phyloP scores from a whole-genome alignment of 495 filamentous ascomycete species.

The Aspergillus panamensis region DNA sequence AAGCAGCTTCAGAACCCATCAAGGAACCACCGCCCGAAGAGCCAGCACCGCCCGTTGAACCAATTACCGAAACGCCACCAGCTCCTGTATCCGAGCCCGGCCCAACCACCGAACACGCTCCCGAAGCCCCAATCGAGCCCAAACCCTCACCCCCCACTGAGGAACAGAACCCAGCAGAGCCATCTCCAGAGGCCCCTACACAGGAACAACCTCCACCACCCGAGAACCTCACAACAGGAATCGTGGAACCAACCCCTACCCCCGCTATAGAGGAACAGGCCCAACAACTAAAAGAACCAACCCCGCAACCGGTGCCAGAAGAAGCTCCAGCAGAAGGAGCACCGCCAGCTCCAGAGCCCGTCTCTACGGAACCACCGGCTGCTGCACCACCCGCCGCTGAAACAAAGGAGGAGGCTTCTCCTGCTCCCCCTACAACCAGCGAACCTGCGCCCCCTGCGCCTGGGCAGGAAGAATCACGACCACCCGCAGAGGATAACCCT shows the following conservation, averaged over 20 bases:
- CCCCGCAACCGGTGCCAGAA: constrained; percentile 1
- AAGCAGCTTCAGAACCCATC: constrained; percentile 1
- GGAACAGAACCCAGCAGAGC: constrained; percentile 1
- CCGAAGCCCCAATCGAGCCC: constrained; percentile 4
- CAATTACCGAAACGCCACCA: constrained; percentile 7
- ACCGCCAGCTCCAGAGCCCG: not conserved
- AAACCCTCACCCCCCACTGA: constrained; percentile 3
- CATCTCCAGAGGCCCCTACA: not conserved
- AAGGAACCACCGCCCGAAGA: constrained; percentile 1
- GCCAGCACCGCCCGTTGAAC: constrained; percentile 6
- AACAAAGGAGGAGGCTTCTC: not conserved
- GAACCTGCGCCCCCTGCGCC: not conserved
- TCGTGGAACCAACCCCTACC: not conserved
- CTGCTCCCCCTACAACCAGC: not conserved
- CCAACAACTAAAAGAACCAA: not conserved
- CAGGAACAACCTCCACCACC: not conserved
- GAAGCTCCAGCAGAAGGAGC: constrained; percentile 5
- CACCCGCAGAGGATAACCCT: not conserved
- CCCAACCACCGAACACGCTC: not conserved
- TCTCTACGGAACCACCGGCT: not conserved
- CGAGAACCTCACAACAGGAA: not conserved
- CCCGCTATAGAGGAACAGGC: not conserved
- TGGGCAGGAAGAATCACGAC: not conserved
- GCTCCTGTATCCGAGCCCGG: not conserved
- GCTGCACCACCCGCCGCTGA: too few relatives aligned